Percentiles rank a stretch among this genome's conserved stretches.
phyloP scores from a whole-genome alignment of 768 basidiomycete species.

The Pulveroboletus ravenelii region DNA sequence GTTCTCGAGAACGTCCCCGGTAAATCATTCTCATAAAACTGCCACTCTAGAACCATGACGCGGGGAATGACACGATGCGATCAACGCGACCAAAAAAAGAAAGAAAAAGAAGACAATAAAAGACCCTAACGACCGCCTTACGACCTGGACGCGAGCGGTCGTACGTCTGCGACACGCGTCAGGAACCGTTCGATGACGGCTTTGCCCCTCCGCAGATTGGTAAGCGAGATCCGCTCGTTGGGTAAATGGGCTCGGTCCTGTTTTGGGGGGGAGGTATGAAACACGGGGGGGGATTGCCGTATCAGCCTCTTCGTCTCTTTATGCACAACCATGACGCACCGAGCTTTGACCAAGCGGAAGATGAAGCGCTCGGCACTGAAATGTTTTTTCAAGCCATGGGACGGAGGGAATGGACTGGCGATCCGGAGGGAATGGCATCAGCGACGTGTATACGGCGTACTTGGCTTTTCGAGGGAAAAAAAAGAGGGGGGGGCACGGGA shows the following conservation, averaged over 20 bases:
- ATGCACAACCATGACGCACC: constrained; percentile 38
- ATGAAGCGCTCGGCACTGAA: constrained; percentile 85
- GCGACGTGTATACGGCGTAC: background rate
- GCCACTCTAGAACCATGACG: no score
- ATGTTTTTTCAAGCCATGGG: constrained; percentile 89
- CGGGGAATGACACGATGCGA: no score
- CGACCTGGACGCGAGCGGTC: background rate
- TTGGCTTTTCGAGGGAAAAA: background rate
- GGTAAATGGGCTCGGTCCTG: constrained; percentile 88
- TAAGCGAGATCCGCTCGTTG: constrained; percentile 85
- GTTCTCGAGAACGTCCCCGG: no score
- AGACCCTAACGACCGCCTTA: background rate
- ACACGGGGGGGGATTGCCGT: constrained; percentile 25
- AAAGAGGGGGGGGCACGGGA: background rate
- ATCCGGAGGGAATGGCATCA: background rate
- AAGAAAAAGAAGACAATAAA: no score
- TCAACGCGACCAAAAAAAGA: no score
- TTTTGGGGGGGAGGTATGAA: background rate
- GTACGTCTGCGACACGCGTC: constrained; percentile 41
- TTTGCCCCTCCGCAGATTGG: constrained; percentile 76
- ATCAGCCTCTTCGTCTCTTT: background rate
- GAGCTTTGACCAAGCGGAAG: constrained; percentile 92
- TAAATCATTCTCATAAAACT: no score
- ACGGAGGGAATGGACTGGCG: constrained; percentile 86
- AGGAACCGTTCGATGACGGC: constrained; percentile 74